phyloP scores from a whole-genome alignment of 2,329 filamentous ascomycete species.

The Microsporum audouinii region DNA sequence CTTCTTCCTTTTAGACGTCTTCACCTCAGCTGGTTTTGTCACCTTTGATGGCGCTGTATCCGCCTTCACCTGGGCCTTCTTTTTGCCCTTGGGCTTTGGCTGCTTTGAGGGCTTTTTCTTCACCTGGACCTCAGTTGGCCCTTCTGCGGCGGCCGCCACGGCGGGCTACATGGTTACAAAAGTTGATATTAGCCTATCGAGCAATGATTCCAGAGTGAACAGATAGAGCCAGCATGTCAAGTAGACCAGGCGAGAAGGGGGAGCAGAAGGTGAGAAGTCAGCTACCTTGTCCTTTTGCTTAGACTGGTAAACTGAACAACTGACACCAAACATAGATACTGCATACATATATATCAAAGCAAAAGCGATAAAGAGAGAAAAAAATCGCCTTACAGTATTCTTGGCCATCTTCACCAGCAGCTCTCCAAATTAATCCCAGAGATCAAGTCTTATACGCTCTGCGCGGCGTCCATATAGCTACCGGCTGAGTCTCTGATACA shows the following conservation, averaged over 20 bases:
- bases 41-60: neutral
- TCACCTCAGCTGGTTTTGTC: neutral
- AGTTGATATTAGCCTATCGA: neutral
- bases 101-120: neutral
- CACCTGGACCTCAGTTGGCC: neutral
- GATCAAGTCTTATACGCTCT: neutral
- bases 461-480: neutral
- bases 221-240: neutral
- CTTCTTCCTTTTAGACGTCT: neutral
- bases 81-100: neutral
- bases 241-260: neutral
- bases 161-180: neutral
- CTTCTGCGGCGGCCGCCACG: neutral
- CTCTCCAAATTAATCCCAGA: neutral
- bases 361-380: neutral
- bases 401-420: neutral
- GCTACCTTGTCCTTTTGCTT: neutral
- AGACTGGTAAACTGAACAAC: neutral
- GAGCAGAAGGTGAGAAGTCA: neutral
- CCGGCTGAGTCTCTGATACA: neutral
- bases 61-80: neutral
- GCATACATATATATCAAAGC: neutral
- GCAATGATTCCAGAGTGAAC: neutral
- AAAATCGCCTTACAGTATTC: neutral
- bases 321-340: neutral